Base-by-base conservation (phyloP, 202 grass and related monocot species). In the Musa balbisiana region DNA sequence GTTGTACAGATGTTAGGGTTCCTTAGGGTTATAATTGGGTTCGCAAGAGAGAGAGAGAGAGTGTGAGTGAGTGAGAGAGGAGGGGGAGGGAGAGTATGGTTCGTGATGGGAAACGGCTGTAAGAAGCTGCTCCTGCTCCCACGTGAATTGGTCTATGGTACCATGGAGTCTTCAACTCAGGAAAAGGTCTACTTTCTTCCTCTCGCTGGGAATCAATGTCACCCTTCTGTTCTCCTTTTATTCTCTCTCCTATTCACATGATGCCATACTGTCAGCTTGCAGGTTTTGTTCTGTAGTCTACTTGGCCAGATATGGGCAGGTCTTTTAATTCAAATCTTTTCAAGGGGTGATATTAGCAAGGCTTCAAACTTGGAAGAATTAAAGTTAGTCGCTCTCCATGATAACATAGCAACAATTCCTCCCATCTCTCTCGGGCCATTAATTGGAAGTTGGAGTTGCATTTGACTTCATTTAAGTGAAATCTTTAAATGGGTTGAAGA, bases 221-320 rank as follows among this genome's bases (percentile, higher is more conserved):
- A 50, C 4, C 14, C 27, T 49, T 50, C 12, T 9, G 12, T 43
- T 22, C 33, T 49, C 33, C 2, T 16, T 33, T 68, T 68, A 16
- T 68, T 68, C 21, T 68, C 65, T 68, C 65, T 68, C 29, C 29
- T 71, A n/a, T 22, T 71, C 68, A 71, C 68, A 51, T 71, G 68
- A 49, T 49, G 24, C 27, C 66, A 71, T 71, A 49, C 23, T 20
- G 68, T 10, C 33, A 71, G 68, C 49, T 13, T 51, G 68, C 49
- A 71, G 15, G 33, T 17, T 51, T 71, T 71, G 68, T 71, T 51
- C 68, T 49, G 16, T 71, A 51, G 49, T 71, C 33, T 43, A n/a
- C 27, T 71, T 71, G 68, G 43, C 68, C 49, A 20, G 14, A 21
- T 20, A 51, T 51, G 43, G 68, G 9, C 49, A 71, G 43, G 49